A percentile compares a stretch with the other conserved stretches of the same genome.
Conservation (phyloP, 1,284 basidiomycete species). For the Dichomitus squalens region DNA sequence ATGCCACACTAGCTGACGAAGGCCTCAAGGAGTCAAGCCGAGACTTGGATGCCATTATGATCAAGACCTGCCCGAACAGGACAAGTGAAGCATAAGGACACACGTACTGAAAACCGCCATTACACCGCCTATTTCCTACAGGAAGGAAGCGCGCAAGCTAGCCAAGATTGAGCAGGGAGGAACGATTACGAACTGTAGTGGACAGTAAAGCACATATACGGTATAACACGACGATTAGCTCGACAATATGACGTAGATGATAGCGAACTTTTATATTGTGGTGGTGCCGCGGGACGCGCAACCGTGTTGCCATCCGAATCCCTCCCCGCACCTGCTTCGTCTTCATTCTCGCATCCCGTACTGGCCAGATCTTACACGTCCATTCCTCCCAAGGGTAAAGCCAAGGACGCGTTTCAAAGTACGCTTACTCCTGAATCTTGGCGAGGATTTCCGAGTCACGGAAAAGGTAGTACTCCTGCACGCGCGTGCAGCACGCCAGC, state of each 20-base stretch:
- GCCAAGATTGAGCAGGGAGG: slow-evolving; percentile 4
- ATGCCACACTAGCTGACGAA: too few species aligned
- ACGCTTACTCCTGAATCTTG: slow-evolving; percentile 85
- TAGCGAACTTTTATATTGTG: slow-evolving; percentile 33
- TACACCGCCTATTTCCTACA: too few species aligned
- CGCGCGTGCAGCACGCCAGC: slow-evolving; percentile 4
- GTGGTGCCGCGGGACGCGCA: not conserved
- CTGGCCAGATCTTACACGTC: slow-evolving; percentile 1
- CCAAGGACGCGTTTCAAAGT: not conserved
- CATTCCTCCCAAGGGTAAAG: not conserved
- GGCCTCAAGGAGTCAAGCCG: too few species aligned
- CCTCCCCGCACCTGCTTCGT: not conserved
- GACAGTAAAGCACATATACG: slow-evolving; percentile 8
- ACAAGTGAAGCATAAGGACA: too few species aligned
- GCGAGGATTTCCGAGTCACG: slow-evolving; percentile 96
- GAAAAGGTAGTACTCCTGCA: slow-evolving; percentile 93
- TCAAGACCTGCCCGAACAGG: too few species aligned
- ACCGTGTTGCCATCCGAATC: not conserved
- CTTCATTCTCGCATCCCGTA: not conserved
- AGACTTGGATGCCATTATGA: too few species aligned
- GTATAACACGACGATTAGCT: slow-evolving; percentile 29
- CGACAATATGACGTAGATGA: slow-evolving; percentile 29
- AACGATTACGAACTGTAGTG: slow-evolving; percentile 1
- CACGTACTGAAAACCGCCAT: too few species aligned
- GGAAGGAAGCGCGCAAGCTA: too few species aligned